Evolutionary conservation across 257 asterid species (phyloP), one percentile per base, ranked within the genome.

Genomic region (Lantana camara): DNA sequence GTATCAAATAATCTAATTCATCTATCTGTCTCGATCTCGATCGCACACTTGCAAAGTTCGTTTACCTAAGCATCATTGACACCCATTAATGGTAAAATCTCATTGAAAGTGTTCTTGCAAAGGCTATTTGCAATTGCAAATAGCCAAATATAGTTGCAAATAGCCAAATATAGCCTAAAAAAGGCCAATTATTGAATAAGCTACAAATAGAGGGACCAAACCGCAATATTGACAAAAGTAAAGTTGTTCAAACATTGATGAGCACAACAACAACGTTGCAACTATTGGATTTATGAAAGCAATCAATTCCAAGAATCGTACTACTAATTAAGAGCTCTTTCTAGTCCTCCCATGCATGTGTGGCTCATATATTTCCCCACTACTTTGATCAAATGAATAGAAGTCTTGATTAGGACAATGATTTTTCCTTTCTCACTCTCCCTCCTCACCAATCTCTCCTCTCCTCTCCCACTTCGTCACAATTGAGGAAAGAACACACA

Each of bases 281-380:
- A 73, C 37, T 42, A 49, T 53, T 9, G 50, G 21, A 2, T 42
- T 15, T 38, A 17, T 1, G 6, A 40, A 41, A 37, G 48, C 49
- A 50, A 60, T 60, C 63, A 69, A 60, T 51, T 69, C 41, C 50
- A 37, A 50, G 49, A 35, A 59, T 47, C 41, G 41, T 5, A 56
- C 16, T 45, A 41, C 40, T 35, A 2, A 4, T 1, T 6, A 14
- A 34, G 1, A 20, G 4, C 5, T 2, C 54, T 3, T 22, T 9
- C 10, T 3, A 5, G 0, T 22, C 3, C 16, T 4, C 57, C 69
- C 76, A 75, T 74, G 74, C 74, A 74, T 63, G 75, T 56, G 79
- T 68, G 79, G 79, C 37, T 68, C 57, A 29, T 29, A 13, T 56
- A 11, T 59, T 61, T 67, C 32, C 42, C n/a, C 63, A 3, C 38